Conservation (phyloP, 768 basidiomycete species). For the Sistotremastrum niveocremeum region DNA sequence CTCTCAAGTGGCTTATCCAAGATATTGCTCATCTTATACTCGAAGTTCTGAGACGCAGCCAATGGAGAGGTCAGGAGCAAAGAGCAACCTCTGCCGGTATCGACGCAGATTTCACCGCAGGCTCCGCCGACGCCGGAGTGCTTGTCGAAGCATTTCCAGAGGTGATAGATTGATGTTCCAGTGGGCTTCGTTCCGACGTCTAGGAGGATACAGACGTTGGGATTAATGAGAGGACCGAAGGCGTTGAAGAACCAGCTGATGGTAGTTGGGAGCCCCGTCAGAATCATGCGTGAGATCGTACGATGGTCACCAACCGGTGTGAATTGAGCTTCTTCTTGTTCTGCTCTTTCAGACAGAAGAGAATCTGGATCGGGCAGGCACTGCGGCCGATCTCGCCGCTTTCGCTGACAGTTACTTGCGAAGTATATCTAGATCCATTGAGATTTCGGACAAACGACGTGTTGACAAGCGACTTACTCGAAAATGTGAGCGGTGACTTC, state of each 20-base stretch:
- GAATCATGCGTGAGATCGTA: no score
- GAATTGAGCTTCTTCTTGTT: slow-evolving; percentile 97
- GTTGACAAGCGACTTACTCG: slow-evolving; percentile 38
- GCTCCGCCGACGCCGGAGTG: slow-evolving; percentile 83
- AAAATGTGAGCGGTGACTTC: slow-evolving; percentile 92
- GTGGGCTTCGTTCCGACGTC: slow-evolving; percentile 96
- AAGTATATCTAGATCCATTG: slow-evolving; percentile 43
- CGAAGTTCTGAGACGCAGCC: slow-evolving; percentile 93
- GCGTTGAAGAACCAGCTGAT: slow-evolving; percentile 93
- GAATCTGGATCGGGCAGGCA: slow-evolving; percentile 70
- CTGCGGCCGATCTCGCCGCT: slow-evolving; percentile 66
- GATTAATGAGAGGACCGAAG: slow-evolving; percentile 74
- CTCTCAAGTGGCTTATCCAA: slow-evolving; percentile 94
- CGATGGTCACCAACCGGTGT: no score
- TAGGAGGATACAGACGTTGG: slow-evolving; percentile 82
- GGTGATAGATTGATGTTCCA: slow-evolving; percentile 86
- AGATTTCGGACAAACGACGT: not conserved
- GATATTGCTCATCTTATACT: slow-evolving; percentile 96
- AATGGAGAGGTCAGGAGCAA: slow-evolving; percentile 62
- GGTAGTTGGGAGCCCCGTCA: no score
- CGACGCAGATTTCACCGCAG: slow-evolving; percentile 89
- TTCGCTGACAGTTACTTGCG: slow-evolving; percentile 65
- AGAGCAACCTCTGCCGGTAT: slow-evolving; percentile 59
- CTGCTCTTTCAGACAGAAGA: slow-evolving; percentile 90
- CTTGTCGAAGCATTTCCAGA: slow-evolving; percentile 92